These are phyloP conservation scores for Rhizoclosmatium sp. DNA, from an alignment of 192 early-diverging fungal species.

Conservation along the genomic window DNA sequence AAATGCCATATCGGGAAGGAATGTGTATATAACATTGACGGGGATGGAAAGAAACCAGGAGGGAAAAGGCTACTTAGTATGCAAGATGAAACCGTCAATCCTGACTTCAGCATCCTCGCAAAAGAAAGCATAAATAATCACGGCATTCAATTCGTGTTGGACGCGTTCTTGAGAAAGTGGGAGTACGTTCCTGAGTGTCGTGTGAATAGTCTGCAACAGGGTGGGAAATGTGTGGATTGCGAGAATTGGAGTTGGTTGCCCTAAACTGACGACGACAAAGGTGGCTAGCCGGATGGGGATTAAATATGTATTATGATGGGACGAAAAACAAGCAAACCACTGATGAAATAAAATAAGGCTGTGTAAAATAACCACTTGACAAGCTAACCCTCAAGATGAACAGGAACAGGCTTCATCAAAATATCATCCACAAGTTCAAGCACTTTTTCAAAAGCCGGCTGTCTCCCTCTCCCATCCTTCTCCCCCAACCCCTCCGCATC, in stretches of 20 bases:
- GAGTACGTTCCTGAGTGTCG: conserved; percentile 13
- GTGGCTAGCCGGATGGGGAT: too few species aligned
- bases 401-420: conserved; percentile 48
- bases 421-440: conserved; percentile 55
- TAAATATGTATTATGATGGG: too few species aligned
- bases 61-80: neutral
- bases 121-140: conserved; percentile 37
- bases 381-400: neutral
- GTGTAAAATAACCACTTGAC: neutral
- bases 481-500: conserved; percentile 50
- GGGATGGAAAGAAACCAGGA: conserved; percentile 9
- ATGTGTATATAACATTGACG: conserved; percentile 46
- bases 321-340: too few species aligned
- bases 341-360: too few species aligned
- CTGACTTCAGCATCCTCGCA: neutral
- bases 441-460: conserved; percentile 31
- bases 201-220: neutral
- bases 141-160: conserved; percentile 32
- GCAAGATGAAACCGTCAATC: neutral
- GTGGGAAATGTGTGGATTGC: conserved; percentile 19
- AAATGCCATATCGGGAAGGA: conserved; percentile 83
- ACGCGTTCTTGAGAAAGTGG: conserved; percentile 18
- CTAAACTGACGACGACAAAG: neutral
- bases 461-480: conserved; percentile 36
- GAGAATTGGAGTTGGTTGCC: conserved; percentile 28